These are phyloP conservation scores for Ceratobasidium sp. DNA, from an alignment of 1,284 basidiomycete species.

Conservation along the genomic window DNA sequence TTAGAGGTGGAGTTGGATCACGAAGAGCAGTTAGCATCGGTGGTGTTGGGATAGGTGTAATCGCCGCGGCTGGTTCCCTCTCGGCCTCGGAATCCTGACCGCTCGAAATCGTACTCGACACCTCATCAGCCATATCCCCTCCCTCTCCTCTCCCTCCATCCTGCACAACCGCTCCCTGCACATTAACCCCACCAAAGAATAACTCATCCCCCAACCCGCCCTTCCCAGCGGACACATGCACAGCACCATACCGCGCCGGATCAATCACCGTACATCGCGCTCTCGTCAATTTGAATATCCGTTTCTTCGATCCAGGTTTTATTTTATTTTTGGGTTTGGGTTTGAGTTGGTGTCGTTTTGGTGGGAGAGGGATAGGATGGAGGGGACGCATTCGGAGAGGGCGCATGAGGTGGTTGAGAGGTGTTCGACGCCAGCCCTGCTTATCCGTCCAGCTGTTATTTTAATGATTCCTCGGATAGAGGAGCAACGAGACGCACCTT, in stretches of 20 bases:
- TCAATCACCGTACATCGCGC: slow-evolving; percentile 72
- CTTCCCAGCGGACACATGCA: slow-evolving; percentile 40
- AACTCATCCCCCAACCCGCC: slow-evolving; percentile 37
- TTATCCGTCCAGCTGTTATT: slow-evolving; percentile 18
- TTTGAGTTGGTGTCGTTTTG: slow-evolving; percentile 51
- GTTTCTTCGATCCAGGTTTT: slow-evolving; percentile 51
- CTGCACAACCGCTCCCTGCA: not conserved
- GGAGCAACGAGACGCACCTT: slow-evolving; percentile 53
- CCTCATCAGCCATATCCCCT: no score
- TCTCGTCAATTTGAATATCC: slow-evolving; percentile 58
- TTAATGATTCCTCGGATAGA: not conserved
- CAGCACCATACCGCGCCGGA: slow-evolving; percentile 69
- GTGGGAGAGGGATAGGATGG: slow-evolving; percentile 65
- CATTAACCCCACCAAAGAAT: slow-evolving; percentile 62
- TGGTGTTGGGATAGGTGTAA: not conserved
- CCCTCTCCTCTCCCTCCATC: not conserved
- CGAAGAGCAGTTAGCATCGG: not conserved
- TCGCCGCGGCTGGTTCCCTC: not conserved
- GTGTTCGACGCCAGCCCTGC: slow-evolving; percentile 72
- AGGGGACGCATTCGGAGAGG: slow-evolving; percentile 76
- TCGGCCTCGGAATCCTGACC: not conserved
- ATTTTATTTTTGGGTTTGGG: slow-evolving; percentile 38
- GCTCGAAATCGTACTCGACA: not conserved
- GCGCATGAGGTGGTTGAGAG: slow-evolving; percentile 72
- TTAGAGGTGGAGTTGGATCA: not conserved